Percentiles rank a stretch among this genome's conserved stretches.
Conservation (phyloP, 2,329 filamentous ascomycete genomes). For the Trichoderma sp. region DNA sequence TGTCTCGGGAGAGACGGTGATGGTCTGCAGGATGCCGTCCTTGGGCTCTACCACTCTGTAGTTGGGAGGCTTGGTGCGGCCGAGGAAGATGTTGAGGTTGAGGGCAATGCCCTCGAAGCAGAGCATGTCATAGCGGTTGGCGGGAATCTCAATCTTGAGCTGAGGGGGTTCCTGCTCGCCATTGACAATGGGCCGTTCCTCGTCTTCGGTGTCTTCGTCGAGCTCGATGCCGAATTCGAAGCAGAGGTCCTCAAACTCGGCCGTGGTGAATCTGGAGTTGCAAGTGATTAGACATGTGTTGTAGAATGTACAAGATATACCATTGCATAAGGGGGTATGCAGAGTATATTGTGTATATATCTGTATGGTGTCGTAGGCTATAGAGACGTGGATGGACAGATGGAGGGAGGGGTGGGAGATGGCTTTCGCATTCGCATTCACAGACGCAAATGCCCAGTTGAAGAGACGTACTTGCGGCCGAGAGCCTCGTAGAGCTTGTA, state of each 20-base stretch:
- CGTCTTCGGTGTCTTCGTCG: constrained; percentile 87
- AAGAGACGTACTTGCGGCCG: constrained; percentile 66
- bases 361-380: not conserved
- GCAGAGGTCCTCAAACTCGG: constrained; percentile 95
- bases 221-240: constrained; percentile 99
- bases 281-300: not conserved
- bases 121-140: constrained; percentile 91
- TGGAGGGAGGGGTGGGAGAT: constrained; percentile 23
- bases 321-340: not conserved
- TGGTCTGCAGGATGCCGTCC: constrained; percentile 70
- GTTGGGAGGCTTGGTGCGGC: constrained; percentile 70
- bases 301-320: not conserved
- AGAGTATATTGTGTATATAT: constrained; percentile 13
- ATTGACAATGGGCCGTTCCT: constrained; percentile 69
- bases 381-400: not conserved
- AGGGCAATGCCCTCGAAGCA: constrained; percentile 96
- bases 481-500: constrained; percentile 91
- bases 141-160: constrained; percentile 96
- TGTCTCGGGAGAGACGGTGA: constrained; percentile 75
- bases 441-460: not conserved
- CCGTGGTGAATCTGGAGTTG: constrained; percentile 69
- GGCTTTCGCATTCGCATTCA: not conserved
- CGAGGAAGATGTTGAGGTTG: constrained; percentile 93
- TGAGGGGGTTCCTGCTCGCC: constrained; percentile 84
- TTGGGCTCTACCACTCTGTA: constrained; percentile 73